These are phyloP conservation scores for Rutstroemia sp. DNA, from an alignment of 2,329 filamentous ascomycete species.

Conservation along the genomic window DNA sequence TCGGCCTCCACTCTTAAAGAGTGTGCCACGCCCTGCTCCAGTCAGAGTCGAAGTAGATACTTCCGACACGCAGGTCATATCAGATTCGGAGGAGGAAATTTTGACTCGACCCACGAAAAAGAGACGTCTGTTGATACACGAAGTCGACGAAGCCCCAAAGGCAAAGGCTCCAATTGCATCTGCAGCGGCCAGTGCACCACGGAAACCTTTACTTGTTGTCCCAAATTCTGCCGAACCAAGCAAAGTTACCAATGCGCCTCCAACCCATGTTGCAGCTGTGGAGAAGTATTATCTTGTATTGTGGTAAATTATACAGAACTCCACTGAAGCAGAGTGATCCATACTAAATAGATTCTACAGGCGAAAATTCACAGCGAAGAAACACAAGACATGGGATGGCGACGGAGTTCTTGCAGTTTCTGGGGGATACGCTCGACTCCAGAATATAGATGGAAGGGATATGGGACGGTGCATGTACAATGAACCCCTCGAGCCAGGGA, in stretches of 20 bases:
- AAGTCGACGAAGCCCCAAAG: constrained; percentile 19
- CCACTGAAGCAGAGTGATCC: background rate
- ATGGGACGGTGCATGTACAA: constrained; percentile 51
- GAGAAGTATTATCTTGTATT: constrained; percentile 30
- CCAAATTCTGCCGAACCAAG: constrained; percentile 21
- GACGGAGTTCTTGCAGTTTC: constrained; percentile 56
- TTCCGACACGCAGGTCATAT: constrained; percentile 1
- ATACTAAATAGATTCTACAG: constrained; percentile 27
- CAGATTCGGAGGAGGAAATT: constrained; percentile 13
- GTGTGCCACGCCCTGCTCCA: constrained; percentile 11
- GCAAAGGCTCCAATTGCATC: constrained; percentile 13
- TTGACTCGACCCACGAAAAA: constrained; percentile 22
- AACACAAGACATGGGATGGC: constrained; percentile 72
- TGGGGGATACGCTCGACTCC: constrained; percentile 50
- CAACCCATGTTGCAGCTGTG: constrained; percentile 1
- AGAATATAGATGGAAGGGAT: constrained; percentile 55
- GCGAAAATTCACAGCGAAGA: constrained; percentile 64
- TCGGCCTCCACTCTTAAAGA: constrained; percentile 26
- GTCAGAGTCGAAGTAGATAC: constrained; percentile 16
- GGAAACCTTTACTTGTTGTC: constrained; percentile 26
- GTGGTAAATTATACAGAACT: constrained; percentile 19
- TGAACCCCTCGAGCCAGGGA: constrained; percentile 51
- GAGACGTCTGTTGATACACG: constrained; percentile 21
- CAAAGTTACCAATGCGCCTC: background rate
- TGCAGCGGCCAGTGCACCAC: constrained; percentile 20